Conservation (phyloP, 306 rosid genomes). For the Cicer cuneatum region DNA sequence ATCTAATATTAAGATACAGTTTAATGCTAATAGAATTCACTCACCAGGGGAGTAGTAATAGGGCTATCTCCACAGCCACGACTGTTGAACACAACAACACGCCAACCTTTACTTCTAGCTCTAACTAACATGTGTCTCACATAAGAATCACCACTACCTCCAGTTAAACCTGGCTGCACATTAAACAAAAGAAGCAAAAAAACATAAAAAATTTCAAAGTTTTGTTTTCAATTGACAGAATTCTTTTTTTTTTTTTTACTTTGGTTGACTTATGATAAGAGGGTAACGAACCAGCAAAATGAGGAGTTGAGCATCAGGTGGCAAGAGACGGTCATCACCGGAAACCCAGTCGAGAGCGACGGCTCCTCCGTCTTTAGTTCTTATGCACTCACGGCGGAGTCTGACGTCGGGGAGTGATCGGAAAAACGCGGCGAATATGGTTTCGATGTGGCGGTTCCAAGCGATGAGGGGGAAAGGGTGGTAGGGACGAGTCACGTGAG, state of each 20-base stretch:
- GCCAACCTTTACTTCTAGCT: conserved; percentile 79
- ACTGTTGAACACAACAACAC: conserved; percentile 89
- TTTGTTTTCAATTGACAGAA: not conserved
- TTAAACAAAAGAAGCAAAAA: conserved; percentile 2
- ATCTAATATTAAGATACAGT: not conserved
- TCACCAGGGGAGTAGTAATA: conserved; percentile 88
- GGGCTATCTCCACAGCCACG: conserved; percentile 94
- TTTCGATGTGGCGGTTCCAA: conserved; percentile 78
- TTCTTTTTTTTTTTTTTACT: not conserved
- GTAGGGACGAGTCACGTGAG: conserved; percentile 57
- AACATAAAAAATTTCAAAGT: not conserved
- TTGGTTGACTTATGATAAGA: not conserved
- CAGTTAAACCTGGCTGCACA: conserved; percentile 93
- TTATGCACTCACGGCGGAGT: conserved; percentile 77
- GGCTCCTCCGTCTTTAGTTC: conserved; percentile 65
- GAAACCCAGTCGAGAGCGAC: conserved; percentile 90
- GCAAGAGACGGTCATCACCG: conserved; percentile 59
- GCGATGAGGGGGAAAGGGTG: conserved; percentile 60
- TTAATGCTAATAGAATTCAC: not conserved
- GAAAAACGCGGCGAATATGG: conserved; percentile 80
- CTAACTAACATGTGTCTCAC: conserved; percentile 82
- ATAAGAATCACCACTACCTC: conserved; percentile 83
- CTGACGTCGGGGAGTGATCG: conserved; percentile 64
- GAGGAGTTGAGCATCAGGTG: conserved; percentile 69
- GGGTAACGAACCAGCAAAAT: conserved; percentile 72